Base-by-base conservation (phyloP, 768 basidiomycete genomes). In the Vararia minispora region DNA sequence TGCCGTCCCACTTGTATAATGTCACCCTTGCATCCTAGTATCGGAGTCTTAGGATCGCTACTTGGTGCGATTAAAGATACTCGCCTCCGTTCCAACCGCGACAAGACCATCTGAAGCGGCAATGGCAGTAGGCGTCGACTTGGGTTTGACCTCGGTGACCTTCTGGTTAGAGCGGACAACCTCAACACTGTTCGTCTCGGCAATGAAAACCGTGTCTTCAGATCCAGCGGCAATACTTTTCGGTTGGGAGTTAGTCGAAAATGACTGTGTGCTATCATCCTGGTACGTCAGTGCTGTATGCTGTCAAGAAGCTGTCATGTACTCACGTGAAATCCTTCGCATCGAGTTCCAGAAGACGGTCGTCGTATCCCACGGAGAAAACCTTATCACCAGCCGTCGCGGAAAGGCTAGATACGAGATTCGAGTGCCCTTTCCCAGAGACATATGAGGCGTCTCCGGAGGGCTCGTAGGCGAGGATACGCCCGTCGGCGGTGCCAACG, bases 311-410 rank as follows among this genome's bases (percentile, higher is more conserved):
- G 43, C 17, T 24, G 18, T 7, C 17, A 28, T 39, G n/a, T 25
- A 66, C 73, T 41, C 41, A 81, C 72, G 64, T 57, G 55, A 74
- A 79, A 43, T 54, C 57, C 16, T 58, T 58, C 14, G 60, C 48
- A 9, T 68, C 68, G 30, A 89, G 73, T 51, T 87, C 85, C 31
- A 79, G 66, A 3, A 89, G 61, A 23, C 56, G 64, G 53, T 95
- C 92, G 45, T 95, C 92, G 52, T 74, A 90, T 10, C 85, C 91
- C 12, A 75, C 61, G 16, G 81, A 81, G 50, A 73, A 80, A 1
- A 82, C 63, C 37, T 69, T 74, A 20, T 71, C 74, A 6, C 57
- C 52, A 0, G 60, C 49, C 8, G 65, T 61, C 0, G 65, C 53
- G 0, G 73, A 64, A 32, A 95, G 58, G 0, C 69, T 78, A 0